phyloP scores from a whole-genome alignment of 768 basidiomycete species.

The Trametes villosa region DNA sequence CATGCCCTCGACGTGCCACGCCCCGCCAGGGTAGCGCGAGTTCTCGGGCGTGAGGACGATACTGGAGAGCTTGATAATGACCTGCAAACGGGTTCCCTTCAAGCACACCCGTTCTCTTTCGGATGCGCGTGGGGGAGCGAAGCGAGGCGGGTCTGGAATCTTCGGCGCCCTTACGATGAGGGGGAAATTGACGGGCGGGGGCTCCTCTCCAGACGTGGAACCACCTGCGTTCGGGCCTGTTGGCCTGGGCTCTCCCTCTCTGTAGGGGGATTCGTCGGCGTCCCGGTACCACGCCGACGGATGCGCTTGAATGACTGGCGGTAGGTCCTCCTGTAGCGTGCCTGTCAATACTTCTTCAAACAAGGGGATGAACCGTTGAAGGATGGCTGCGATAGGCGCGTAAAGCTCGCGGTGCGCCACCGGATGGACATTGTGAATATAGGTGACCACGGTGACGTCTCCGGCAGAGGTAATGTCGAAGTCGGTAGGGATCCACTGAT shows the following conservation, averaged over 20 bases:
- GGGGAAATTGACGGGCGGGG: too few relatives aligned
- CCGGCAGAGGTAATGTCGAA: slow-evolving; percentile 30
- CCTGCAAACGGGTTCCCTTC: slow-evolving; percentile 31
- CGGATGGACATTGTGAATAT: slow-evolving; percentile 38
- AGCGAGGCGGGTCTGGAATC: neutral
- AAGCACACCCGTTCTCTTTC: neutral
- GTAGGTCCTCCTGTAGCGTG: too few relatives aligned
- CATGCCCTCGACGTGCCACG: slow-evolving; percentile 42
- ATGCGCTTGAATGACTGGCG: too few relatives aligned
- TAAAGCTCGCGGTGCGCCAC: slow-evolving; percentile 23
- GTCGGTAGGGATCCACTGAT: slow-evolving; percentile 36
- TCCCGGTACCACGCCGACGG: too few relatives aligned
- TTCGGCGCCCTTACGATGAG: too few relatives aligned
- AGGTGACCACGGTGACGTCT: slow-evolving; percentile 21
- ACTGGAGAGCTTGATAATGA: slow-evolving; percentile 47
- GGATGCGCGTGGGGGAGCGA: neutral
- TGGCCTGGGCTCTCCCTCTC: too few relatives aligned
- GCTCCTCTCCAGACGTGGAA: too few relatives aligned
- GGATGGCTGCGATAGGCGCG: slow-evolving; percentile 20
- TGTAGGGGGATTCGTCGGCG: too few relatives aligned
- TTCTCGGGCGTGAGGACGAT: slow-evolving; percentile 25
- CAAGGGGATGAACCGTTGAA: slow-evolving; percentile 29
- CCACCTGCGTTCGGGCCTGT: too few relatives aligned
- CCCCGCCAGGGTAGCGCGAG: slow-evolving; percentile 31
- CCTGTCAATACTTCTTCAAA: slow-evolving; percentile 31